phyloP scores from a whole-genome alignment of 148 eudicot species.

The Selenicereus undatus region DNA sequence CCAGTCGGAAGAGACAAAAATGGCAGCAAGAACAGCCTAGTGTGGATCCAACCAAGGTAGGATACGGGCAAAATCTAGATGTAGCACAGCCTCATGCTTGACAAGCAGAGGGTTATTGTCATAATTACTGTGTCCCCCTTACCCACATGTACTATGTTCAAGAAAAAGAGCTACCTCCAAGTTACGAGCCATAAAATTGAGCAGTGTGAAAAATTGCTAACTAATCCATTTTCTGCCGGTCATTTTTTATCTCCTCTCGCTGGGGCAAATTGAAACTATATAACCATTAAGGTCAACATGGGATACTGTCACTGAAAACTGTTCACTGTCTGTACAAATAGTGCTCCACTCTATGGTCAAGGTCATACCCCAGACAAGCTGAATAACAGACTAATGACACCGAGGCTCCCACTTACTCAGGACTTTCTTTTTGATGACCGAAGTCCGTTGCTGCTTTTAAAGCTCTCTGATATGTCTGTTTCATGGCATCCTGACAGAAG shows the following conservation, averaged over 20 bases:
- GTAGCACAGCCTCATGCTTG: not conserved
- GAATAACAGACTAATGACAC: not conserved
- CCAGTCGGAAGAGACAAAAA: not conserved
- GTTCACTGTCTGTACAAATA: not conserved
- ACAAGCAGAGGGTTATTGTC: not conserved
- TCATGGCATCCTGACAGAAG: slow-evolving; percentile 83
- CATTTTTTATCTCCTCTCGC: not conserved
- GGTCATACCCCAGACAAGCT: not conserved
- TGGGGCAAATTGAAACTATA: not conserved
- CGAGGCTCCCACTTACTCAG: slow-evolving; percentile 63
- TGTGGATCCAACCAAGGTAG: not conserved
- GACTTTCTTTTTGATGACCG: slow-evolving; percentile 88
- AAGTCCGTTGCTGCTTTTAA: slow-evolving; percentile 91
- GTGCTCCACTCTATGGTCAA: not conserved
- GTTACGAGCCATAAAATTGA: too few relatives aligned
- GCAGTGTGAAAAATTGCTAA: not conserved
- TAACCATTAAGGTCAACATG: not conserved
- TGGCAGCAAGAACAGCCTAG: not conserved
- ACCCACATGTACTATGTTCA: not conserved
- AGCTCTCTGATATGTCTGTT: slow-evolving; percentile 82
- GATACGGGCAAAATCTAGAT: not conserved
- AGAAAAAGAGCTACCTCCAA: too few relatives aligned
- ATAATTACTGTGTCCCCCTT: not conserved
- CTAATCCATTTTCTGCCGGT: not conserved
- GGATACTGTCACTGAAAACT: not conserved